Evolutionary conservation across 192 early-diverging fungal species (phyloP).

Genomic region (Haplosporangium gracile): DNA sequence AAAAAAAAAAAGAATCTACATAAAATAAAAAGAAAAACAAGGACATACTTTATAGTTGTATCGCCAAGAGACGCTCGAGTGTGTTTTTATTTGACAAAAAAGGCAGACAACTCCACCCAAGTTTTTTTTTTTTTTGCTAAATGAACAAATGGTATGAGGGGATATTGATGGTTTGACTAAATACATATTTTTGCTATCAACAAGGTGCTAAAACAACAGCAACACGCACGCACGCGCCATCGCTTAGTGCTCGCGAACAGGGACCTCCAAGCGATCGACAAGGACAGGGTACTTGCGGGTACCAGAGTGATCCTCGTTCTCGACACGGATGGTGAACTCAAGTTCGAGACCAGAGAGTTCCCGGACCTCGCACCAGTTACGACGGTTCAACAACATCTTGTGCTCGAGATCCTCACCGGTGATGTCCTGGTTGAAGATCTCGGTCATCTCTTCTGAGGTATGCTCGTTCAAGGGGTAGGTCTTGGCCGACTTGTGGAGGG

Average conservation of each 20-base stretch:
- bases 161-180: not conserved
- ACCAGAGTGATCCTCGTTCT: slow-evolving; percentile 43
- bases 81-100: not conserved
- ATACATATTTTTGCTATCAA: not conserved
- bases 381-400: slow-evolving; percentile 52
- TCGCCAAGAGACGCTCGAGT: not conserved
- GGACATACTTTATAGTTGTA: no score
- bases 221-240: no score
- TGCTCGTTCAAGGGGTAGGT: slow-evolving; percentile 67
- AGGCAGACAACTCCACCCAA: not conserved
- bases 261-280: slow-evolving; percentile 39
- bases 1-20: not conserved
- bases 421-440: slow-evolving; percentile 77
- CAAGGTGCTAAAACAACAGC: not conserved
- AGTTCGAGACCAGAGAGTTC: slow-evolving; percentile 40
- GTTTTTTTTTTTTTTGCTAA: not conserved
- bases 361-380: slow-evolving; percentile 54
- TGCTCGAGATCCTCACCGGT: slow-evolving; percentile 61
- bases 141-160: not conserved
- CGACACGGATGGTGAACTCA: slow-evolving; percentile 52
- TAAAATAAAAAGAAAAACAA: not conserved
- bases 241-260: slow-evolving; percentile 33
- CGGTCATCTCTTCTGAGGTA: slow-evolving; percentile 81
- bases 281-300: slow-evolving; percentile 46
- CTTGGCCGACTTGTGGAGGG: slow-evolving; percentile 75